Base-by-base conservation (phyloP, 768 basidiomycete genomes). In the Pisolithus microcarpus region DNA sequence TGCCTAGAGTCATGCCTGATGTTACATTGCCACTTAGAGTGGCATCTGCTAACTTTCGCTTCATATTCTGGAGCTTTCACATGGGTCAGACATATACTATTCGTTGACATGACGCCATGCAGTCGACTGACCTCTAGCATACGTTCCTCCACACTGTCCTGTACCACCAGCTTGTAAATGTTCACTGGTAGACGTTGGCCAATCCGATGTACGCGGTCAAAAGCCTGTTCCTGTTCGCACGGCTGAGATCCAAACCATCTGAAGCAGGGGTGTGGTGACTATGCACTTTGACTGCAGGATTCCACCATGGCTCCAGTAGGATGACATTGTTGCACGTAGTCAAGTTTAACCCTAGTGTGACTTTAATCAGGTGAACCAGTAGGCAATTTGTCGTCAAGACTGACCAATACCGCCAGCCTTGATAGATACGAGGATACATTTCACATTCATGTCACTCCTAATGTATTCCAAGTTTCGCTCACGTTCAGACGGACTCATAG, bases 91-190 rank as follows among this genome's bases (percentile, higher is more conserved):
- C 21, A 23, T 23, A 45, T 45, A n/a, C 24, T 31, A 45, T 21
- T 11, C 15, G 23, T 13, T 26, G 43, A 26, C 23, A n/a, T 5
- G 16, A 10, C 18, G 16, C 15, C 15, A 28, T 6, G n/a, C 10
- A 11, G 3, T 26, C 16, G 30, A 45, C 30, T 24, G 9, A 45
- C 43, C 30, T 45, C 30, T 10, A 45, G 7, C 10, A 45, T 45
- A 16, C 23, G 43, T 24, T 45, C 43, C 30, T 45, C 43, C 23
- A 45, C 23, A 8, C 24, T 45, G 18, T n/a, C 43, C 43, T 24
- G 43, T 24, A 45, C 43, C 43, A 31, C 30, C 23, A 45, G 43
- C 43, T 45, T 45, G 23, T 45, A 45, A 24, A 45, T 45, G 43
- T 45, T 45, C 24, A 45, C 43, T 26, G 23, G 24, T 7, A 26